These are phyloP conservation scores for Calendula officinalis DNA, from an alignment of 129 eudicot genomes.

Conservation along the genomic window DNA sequence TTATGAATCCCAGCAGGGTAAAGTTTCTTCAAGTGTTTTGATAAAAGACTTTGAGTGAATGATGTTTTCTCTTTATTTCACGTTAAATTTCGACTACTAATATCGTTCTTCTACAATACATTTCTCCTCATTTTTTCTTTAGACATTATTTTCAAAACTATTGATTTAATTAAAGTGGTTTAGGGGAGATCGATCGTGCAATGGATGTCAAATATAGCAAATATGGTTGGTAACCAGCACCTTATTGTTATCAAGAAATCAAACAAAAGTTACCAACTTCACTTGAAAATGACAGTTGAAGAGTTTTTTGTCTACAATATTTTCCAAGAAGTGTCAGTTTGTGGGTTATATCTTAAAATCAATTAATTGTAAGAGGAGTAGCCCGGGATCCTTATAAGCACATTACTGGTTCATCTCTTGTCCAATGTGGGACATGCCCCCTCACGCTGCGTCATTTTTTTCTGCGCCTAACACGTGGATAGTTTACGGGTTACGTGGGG, in stretches of 20 bases:
- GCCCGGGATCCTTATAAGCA: too few relatives aligned
- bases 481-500: too few relatives aligned
- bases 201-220: constrained; percentile 16
- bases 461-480: too few relatives aligned
- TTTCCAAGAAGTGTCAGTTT: neutral
- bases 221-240: constrained; percentile 56
- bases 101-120: constrained; percentile 36
- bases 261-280: constrained; percentile 35
- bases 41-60: constrained; percentile 44
- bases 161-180: constrained; percentile 2
- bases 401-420: too few relatives aligned
- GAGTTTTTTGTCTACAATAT: neutral
- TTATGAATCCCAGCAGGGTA: constrained; percentile 74
- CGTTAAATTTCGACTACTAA: constrained; percentile 12
- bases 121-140: constrained; percentile 50
- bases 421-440: too few relatives aligned
- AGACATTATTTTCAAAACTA: constrained; percentile 50
- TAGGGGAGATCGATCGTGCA: constrained; percentile 8
- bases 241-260: constrained; percentile 45
- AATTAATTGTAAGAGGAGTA: too few relatives aligned
- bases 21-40: constrained; percentile 77
- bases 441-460: too few relatives aligned
- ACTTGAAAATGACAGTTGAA: constrained; percentile 49
- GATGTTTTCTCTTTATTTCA: constrained; percentile 41
- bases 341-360: too few relatives aligned